These are phyloP conservation scores for Abeoforma whisleri DNA, from an alignment of 78 protist genomes.

Conservation along the genomic window DNA sequence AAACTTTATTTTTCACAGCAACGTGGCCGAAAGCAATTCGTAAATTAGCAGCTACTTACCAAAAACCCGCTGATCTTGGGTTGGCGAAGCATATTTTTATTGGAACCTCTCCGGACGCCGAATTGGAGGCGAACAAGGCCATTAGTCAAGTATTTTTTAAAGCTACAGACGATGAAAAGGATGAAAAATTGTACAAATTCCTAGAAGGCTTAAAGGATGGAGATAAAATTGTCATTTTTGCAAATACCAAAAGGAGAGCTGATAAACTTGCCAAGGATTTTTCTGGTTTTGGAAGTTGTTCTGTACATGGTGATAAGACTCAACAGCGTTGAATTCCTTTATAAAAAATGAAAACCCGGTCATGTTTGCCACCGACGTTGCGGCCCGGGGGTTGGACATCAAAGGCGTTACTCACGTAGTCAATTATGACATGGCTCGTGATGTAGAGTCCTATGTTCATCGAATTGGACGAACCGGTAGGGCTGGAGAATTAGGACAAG, in stretches of 20 bases:
- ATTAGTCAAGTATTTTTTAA: conserved; percentile 78
- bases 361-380: conserved; percentile 78
- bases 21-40: conserved; percentile 50
- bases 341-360: neutral
- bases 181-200: no score
- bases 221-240: no score
- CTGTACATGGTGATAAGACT: no score
- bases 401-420: conserved; percentile 74
- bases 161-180: no score
- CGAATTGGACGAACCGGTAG: conserved; percentile 93
- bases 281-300: no score
- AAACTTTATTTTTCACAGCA: conserved; percentile 60
- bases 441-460: conserved; percentile 68
- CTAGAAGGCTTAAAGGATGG: no score
- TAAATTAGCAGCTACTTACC: conserved; percentile 25
- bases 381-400: conserved; percentile 81
- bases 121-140: conserved; percentile 67
- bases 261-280: no score
- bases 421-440: conserved; percentile 85
- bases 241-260: no score
- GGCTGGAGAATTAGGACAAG: conserved; percentile 81
- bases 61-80: no score
- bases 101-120: conserved; percentile 68
- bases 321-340: no score
- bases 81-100: no score